Base-by-base conservation (phyloP, 768 basidiomycete genomes). In the Dentipellis fragilis region DNA sequence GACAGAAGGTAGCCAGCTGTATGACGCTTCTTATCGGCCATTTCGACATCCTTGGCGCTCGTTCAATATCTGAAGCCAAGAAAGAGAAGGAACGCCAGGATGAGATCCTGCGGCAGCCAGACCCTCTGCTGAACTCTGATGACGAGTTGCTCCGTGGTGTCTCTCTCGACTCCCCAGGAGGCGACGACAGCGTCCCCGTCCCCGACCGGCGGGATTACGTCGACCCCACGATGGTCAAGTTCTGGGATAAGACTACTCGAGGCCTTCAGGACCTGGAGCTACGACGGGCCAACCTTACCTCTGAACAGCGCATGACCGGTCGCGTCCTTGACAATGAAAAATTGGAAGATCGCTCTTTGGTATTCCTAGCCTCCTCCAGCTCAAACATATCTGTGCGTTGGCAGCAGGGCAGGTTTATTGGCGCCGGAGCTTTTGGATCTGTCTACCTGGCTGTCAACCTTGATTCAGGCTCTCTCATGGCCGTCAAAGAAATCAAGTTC, bases 361-460 rank as follows among this genome's bases (percentile, higher is more conserved):
- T 93, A 6, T 95, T 93, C 75, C 80, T 99, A 40, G 96, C 96
- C 0, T 93, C 93, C 2, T 92, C 92, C n/a, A 85, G 85, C 40
- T 93, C 93, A 23, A 96, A 95, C 63, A 92, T 97, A 59, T 90
- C 93, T 2, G 86, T 98, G 58, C 83, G 90, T 40, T 99, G 96
- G 96, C 95, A 97, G 68, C 96, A 99, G 71, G 93, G 95, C 12
- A 84, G 88, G 56, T 97, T 97, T 73, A 97, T 99, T 62, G 96
- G 95, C 51, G 85, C 93, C n/a, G 96, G 96, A 14, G 94, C 96
- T 9, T 97, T 96, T 69, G 96, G 96, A 19, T 95, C 91, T n/a
- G 96, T 99, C n/a, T 99, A 98, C 68, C 81, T 93, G 49, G 96
- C 94, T 16, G 88, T 97, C 71, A 98, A 98, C 67, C 78, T 98